Evolutionary conservation across 1,139 yeast species (phyloP), one percentile per base, ranked within the genome.

Genomic region (Geotrichum citri-aurantii): DNA sequence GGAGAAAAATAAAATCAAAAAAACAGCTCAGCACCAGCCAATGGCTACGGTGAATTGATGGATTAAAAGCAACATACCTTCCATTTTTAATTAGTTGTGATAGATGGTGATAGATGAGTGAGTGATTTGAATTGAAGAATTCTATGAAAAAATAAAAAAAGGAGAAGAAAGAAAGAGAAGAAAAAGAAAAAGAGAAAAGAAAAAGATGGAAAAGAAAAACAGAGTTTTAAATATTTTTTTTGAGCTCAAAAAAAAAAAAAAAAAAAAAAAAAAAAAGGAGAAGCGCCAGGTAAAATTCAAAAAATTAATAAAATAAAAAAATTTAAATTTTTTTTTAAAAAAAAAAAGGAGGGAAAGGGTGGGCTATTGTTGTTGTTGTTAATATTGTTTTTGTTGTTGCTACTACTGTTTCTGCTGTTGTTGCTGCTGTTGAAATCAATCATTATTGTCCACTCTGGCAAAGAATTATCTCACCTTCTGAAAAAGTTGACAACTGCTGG

Each of bases 21-120:
- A 27, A 27, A 27, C n/a, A 48, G 17, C 21, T 19, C 21, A 26
- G 33, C 23, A 29, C 23, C 19, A 21, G 42, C 17, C 40, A 33
- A 26, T 19, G 44, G n/a, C 17, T 10, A 2, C 17, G n/a, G 27
- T 40, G 21, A 27, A 23, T 8, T 10, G 33, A 19, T 3, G 29
- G 56, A 52, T 56, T 52, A 55, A 53, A 51, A 52, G 54, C 51
- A 47, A 61, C 68, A 54, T 65, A 66, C 69, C 68, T 65, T 66
- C 69, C 69, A 66, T 66, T 64, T 63, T 62, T 58, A 55, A 59
- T 58, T 48, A 50, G 46, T 51, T 46, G 50, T 55, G 55, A 37
- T 37, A 14, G 52, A 50, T 50, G 52, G 29, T 48, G 56, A 29
- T 46, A 37, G 50, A 48, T 19, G 50, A 29, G n/a, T 27, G 31